Evolutionary conservation across 495 filamentous ascomycete species (phyloP), one percentile per base, ranked within the genome.

Genomic region (Penicillium silybi): DNA sequence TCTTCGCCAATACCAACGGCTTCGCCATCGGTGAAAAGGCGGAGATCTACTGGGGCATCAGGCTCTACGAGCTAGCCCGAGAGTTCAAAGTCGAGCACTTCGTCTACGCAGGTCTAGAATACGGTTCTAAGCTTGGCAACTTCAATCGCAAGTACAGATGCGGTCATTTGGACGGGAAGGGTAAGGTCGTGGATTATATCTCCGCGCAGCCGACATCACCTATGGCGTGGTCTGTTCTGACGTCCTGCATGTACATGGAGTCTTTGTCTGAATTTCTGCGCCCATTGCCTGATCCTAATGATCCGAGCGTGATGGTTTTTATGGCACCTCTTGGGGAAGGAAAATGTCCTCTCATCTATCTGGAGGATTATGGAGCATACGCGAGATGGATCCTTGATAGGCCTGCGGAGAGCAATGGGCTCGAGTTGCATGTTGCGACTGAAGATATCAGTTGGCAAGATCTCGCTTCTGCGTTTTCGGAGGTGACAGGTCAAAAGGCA

Each of bases 11-110:
- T 53, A 68, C 76, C 22, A 76, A 83, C 51, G 74, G 77, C 32
- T 80, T 80, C 53, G 74, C 73, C 43, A 66, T 69, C 6, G 79
- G 80, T 32, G 77, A 81, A 61, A 76, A 78, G 46, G 57, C 67
- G 4, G 80, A 83, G 53, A 73, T 73, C 1, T 83, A 66, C 59
- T 83, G 77, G 77, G 76, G 75, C 15, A 78, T 78, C n/a, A 70
- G 80, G 17, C 58, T 65, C 32, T 83, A 76, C 54, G 80, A 83
- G 47, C 62, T 83, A 2, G 78, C 79, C 1, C 57, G 76, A 51
- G 72, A 77, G 49, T 57, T 62, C 38, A 75, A 75, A 9, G 69
- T 81, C 18, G 63, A 72, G 57, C 73, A 78, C 58, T 26, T 26
- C 25, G 25, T 26, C 25, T 26, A 26, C 25, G 25, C 25, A 26